Percentiles rank a stretch among this genome's conserved stretches.
These are phyloP conservation scores for Aspergillus sergii DNA, from an alignment of 2,329 filamentous ascomycete species.

Conservation along the genomic window DNA sequence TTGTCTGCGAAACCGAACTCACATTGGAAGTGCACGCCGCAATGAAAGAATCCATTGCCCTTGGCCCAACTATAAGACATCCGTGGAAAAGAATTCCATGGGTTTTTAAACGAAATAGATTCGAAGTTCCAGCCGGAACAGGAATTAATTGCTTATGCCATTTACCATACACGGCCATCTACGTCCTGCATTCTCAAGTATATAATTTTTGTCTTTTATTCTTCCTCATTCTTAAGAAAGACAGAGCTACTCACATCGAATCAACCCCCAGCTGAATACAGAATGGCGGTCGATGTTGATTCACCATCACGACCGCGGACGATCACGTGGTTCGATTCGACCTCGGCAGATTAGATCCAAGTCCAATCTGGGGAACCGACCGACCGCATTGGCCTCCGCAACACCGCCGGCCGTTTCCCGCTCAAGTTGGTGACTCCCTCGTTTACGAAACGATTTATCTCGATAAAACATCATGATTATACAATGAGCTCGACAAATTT, in stretches of 20 bases:
- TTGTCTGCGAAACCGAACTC: background rate
- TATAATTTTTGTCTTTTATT: background rate
- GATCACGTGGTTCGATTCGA: constrained; percentile 17
- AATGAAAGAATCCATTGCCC: background rate
- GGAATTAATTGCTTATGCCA: background rate
- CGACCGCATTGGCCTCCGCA: constrained; percentile 15
- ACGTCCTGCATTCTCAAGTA: background rate
- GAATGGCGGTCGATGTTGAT: background rate
- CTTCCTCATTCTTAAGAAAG: background rate
- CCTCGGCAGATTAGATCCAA: constrained; percentile 18
- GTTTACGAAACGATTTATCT: background rate
- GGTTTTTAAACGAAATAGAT: background rate
- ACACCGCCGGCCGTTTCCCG: constrained; percentile 6
- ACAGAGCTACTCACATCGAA: background rate
- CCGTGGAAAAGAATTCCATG: background rate
- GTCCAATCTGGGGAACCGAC: constrained; percentile 23
- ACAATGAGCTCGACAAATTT: constrained; percentile 69
- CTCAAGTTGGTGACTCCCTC: constrained; percentile 3
- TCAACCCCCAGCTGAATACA: background rate
- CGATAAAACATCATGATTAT: constrained; percentile 34
- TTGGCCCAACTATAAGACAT: background rate
- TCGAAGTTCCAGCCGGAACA: background rate
- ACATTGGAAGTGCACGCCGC: background rate
- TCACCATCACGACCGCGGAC: background rate
- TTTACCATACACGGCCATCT: background rate